Conservation (phyloP, 495 filamentous ascomycete species). For the Clavariopsis aquatica region DNA sequence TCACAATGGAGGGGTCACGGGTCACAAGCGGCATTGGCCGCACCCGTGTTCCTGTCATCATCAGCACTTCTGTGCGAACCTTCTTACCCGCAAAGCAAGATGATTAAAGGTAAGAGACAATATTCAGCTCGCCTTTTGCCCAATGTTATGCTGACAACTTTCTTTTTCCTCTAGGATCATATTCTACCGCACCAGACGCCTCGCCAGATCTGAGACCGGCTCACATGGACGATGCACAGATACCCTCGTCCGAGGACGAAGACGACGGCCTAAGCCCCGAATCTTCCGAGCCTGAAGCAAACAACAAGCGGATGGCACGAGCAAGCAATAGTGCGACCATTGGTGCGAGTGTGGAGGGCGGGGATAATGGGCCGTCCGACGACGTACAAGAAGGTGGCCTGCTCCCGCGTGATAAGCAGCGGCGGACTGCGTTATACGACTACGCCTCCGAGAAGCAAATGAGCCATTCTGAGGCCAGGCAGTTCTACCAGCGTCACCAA, state of each 20-base stretch:
- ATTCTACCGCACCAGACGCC: constrained; percentile 30
- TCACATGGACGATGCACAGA: constrained; percentile 25
- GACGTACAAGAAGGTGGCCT: constrained; percentile 53
- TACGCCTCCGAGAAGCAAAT: constrained; percentile 86
- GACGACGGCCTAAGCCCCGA: constrained; percentile 25
- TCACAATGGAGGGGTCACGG: background rate
- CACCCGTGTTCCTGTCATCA: constrained; percentile 2
- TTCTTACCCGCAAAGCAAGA: constrained; percentile 8
- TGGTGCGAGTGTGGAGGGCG: constrained; percentile 24
- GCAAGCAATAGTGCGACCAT: constrained; percentile 9
- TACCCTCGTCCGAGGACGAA: constrained; percentile 34
- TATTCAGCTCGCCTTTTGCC: background rate
- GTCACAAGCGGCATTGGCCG: background rate
- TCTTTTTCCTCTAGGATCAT: constrained; percentile 2
- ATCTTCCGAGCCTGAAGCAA: constrained; percentile 10
- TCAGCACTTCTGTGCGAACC: background rate
- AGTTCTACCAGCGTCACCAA: constrained; percentile 92
- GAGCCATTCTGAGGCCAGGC: constrained; percentile 86
- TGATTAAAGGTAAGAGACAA: constrained; percentile 22
- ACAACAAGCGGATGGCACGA: background rate
- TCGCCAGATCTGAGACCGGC: constrained; percentile 24
- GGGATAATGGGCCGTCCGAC: constrained; percentile 30
- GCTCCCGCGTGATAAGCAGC: constrained; percentile 72
- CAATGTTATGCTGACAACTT: background rate
- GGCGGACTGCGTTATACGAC: constrained; percentile 81